A percentile compares a stretch with the other conserved stretches of the same genome.
Conservation (phyloP, 495 filamentous ascomycete genomes). For the Xylaria venustula region DNA sequence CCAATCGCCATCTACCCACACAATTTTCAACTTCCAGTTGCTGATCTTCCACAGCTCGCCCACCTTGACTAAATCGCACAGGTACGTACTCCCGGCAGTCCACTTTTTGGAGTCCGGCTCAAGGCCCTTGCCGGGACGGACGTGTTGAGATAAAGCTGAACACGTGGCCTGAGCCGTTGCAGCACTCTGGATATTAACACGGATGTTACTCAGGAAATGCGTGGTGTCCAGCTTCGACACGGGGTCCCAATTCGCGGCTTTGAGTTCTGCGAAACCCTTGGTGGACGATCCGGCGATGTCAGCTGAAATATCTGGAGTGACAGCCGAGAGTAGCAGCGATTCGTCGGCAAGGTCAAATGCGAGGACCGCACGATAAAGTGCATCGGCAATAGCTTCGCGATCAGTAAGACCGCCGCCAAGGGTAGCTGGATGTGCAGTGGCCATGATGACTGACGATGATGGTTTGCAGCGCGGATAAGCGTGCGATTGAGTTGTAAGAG, state of each 20-base stretch:
- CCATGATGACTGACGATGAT: background rate
- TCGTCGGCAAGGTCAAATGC: constrained; percentile 16
- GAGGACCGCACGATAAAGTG: constrained; percentile 1
- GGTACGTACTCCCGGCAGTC: constrained; percentile 6
- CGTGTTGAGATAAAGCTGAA: constrained; percentile 4
- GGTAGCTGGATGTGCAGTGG: background rate
- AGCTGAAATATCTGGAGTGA: constrained; percentile 10
- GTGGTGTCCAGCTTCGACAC: constrained; percentile 12
- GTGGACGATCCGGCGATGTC: background rate
- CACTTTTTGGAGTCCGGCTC: constrained; percentile 12
- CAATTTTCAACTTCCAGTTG: background rate
- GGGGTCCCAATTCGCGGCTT: constrained; percentile 7
- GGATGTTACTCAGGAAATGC: constrained; percentile 20
- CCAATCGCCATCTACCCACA: constrained; percentile 14
- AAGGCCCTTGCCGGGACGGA: constrained; percentile 9
- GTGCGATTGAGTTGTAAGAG: background rate
- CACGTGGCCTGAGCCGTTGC: constrained; percentile 12
- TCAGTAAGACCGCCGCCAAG: constrained; percentile 7
- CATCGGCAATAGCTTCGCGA: constrained; percentile 16
- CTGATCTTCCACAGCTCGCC: constrained; percentile 14
- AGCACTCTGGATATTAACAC: constrained; percentile 13
- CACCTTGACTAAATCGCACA: constrained; percentile 8
- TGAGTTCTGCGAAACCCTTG: constrained; percentile 6
- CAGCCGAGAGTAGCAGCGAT: background rate
- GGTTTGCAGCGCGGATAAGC: background rate